A percentile compares a stretch with the other conserved stretches of the same genome.
These are phyloP conservation scores for Neoarthrinium moseri DNA, from an alignment of 2,329 filamentous ascomycete species.

Conservation along the genomic window DNA sequence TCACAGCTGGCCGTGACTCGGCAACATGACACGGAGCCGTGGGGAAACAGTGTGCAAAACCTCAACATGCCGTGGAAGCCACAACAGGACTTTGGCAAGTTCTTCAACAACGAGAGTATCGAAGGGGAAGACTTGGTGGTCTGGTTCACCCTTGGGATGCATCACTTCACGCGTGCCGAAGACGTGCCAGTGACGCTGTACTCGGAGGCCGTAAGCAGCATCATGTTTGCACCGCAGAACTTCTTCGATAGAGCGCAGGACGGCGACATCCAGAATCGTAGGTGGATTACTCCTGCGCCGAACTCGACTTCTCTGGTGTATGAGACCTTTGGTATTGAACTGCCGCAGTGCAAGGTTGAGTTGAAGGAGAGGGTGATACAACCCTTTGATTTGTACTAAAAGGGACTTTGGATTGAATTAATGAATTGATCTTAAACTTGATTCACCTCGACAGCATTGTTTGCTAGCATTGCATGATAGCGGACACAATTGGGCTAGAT, in stretches of 20 bases:
- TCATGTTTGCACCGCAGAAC: conserved; percentile 39
- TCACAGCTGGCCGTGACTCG: conserved; percentile 36
- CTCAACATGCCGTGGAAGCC: conserved; percentile 30
- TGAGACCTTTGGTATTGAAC: conserved; percentile 6
- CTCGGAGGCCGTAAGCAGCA: conserved; percentile 36
- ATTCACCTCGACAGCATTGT: no score
- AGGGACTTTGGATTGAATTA: no score
- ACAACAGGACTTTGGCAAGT: conserved; percentile 40
- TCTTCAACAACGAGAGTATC: conserved; percentile 41
- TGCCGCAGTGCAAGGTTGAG: conserved; percentile 3
- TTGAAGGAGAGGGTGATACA: not conserved
- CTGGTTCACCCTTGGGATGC: conserved; percentile 52
- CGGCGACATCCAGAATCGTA: conserved; percentile 2
- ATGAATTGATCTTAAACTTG: no score
- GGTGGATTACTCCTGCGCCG: conserved; percentile 1
- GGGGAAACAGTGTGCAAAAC: conserved; percentile 31
- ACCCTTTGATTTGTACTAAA: no score
- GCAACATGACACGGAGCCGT: conserved; percentile 45
- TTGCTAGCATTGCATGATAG: no score
- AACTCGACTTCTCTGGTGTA: conserved; percentile 4
- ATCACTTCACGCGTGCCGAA: conserved; percentile 26
- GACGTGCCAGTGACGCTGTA: conserved; percentile 33
- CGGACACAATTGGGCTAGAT: no score
- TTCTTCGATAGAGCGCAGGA: conserved; percentile 24
- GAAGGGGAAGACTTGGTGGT: conserved; percentile 40